Percentiles rank a stretch among this genome's conserved stretches.
These are phyloP conservation scores for Solanum appendiculatum DNA, from an alignment of 257 asterid genomes.

Conservation along the genomic window DNA sequence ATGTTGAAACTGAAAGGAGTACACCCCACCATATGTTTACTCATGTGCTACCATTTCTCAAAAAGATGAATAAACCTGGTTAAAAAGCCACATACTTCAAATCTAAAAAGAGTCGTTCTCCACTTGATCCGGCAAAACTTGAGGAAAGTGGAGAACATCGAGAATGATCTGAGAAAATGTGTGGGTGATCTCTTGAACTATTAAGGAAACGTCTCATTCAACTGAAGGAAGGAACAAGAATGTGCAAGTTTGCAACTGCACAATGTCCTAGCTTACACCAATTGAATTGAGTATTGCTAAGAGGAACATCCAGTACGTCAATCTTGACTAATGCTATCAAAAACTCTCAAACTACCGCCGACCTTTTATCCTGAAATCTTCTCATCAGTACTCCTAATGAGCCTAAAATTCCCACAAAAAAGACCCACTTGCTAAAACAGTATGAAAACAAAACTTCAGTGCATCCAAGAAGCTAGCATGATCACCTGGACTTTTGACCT, in stretches of 20 bases:
- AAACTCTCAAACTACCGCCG: background rate
- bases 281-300: background rate
- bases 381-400: background rate
- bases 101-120: background rate
- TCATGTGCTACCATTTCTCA: background rate
- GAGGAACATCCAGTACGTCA: background rate
- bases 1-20: background rate
- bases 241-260: background rate
- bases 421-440: background rate
- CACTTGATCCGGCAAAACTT: background rate
- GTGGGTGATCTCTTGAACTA: background rate
- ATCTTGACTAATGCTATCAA: background rate
- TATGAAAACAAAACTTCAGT: background rate
- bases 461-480: background rate
- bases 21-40: background rate
- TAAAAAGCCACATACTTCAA: background rate
- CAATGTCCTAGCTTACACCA: background rate
- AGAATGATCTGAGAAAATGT: background rate
- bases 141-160: background rate
- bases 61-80: background rate
- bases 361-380: background rate
- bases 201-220: background rate
- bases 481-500: background rate
- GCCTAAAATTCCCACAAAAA: background rate
- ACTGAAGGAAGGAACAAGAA: background rate